Conservation (phyloP, 495 filamentous ascomycete species). For the Hyaloscypha variabilis region DNA sequence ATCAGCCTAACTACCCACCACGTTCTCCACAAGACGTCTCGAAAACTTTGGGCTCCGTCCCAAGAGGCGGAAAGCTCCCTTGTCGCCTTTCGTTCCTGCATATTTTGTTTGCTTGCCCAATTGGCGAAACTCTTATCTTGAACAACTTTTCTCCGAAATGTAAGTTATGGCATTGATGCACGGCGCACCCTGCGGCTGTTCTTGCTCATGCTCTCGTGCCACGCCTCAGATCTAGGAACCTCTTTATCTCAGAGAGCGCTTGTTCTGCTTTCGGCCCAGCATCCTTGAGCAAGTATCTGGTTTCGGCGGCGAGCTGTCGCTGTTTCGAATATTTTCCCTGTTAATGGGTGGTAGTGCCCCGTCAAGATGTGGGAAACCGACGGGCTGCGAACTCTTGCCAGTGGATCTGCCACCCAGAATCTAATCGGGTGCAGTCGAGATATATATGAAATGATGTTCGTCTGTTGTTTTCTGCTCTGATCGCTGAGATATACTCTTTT, state of each 20-base stretch:
- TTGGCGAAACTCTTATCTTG: too few species aligned
- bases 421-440: not conserved
- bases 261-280: too few species aligned
- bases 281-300: not conserved
- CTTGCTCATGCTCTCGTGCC: too few species aligned
- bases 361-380: not conserved
- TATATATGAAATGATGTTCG: conserved; percentile 3
- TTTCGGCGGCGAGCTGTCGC: not conserved
- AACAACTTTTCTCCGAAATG: too few species aligned
- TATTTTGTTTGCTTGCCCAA: too few species aligned
- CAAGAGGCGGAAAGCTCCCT: too few species aligned
- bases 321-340: not conserved
- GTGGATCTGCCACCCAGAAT: not conserved
- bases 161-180: too few species aligned
- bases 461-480: not conserved
- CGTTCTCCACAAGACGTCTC: not conserved
- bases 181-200: too few species aligned
- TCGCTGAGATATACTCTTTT: not conserved
- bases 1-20: not conserved
- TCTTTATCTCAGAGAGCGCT: too few species aligned
- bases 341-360: not conserved
- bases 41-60: too few species aligned
- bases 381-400: not conserved
- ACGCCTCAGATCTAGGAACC: too few species aligned
- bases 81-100: too few species aligned